phyloP scores from a whole-genome alignment of 768 basidiomycete species.

The Crassisporium funariophilum region DNA sequence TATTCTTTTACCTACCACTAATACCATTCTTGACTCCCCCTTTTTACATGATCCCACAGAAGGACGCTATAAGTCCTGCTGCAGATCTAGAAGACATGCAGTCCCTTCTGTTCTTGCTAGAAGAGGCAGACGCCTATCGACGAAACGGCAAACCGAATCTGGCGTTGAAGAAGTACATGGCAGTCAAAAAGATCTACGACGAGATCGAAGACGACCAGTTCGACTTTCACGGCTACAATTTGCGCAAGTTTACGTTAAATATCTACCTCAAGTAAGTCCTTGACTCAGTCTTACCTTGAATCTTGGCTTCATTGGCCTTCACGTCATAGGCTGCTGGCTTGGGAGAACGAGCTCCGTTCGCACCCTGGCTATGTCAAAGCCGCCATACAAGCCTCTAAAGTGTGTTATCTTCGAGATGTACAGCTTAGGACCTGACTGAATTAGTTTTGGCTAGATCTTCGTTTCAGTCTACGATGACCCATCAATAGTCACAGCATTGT shows the following conservation, averaged over 20 bases:
- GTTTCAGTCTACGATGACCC: constrained; percentile 73
- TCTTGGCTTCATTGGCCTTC: constrained; percentile 3
- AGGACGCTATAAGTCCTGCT: constrained; percentile 76
- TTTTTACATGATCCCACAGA: too few species aligned
- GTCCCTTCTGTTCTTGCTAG: constrained; percentile 81
- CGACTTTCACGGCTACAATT: constrained; percentile 95
- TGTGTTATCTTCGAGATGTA: constrained; percentile 29
- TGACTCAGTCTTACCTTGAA: background rate
- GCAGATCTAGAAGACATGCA: constrained; percentile 96
- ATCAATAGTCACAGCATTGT: constrained; percentile 47
- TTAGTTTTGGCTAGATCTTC: constrained; percentile 59
- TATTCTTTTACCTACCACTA: constrained; percentile 9
- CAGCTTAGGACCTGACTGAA: constrained; percentile 6
- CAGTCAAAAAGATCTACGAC: constrained; percentile 80
- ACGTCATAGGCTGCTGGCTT: constrained; percentile 64
- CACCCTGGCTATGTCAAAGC: constrained; percentile 78
- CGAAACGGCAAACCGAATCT: constrained; percentile 66
- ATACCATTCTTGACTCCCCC: too few species aligned
- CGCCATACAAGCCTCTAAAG: constrained; percentile 70
- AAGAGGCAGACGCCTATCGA: constrained; percentile 76
- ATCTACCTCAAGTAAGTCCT: constrained; percentile 78
- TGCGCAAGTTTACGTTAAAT: constrained; percentile 86
- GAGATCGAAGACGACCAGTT: constrained; percentile 95
- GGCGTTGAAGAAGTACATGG: constrained; percentile 84
- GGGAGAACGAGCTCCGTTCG: constrained; percentile 79